A percentile compares a stretch with the other conserved stretches of the same genome.
phyloP scores from a whole-genome alignment of 1,139 yeast species.

The Suhomyces bokatorum region DNA sequence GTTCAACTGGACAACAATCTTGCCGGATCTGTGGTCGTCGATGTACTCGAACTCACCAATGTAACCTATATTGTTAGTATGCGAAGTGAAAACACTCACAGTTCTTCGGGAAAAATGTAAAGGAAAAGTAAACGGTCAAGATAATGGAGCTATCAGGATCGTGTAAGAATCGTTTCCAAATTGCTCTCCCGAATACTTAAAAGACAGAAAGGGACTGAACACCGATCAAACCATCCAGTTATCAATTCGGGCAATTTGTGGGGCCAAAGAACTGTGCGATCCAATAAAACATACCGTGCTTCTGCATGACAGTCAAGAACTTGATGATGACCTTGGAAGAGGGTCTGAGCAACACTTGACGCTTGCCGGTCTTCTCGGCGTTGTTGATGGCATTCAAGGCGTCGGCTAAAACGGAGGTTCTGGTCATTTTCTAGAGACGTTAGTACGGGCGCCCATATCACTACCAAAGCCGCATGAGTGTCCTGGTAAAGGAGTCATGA shows the following conservation, averaged over 20 bases:
- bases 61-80: constrained; percentile 57
- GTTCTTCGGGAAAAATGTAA: constrained; percentile 44
- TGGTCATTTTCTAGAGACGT: constrained; percentile 67
- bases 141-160: constrained; percentile 43
- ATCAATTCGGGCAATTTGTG: constrained; percentile 70
- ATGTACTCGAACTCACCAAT: constrained; percentile 98
- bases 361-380: constrained; percentile 99
- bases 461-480: constrained; percentile 39
- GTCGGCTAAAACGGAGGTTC: constrained; percentile 98
- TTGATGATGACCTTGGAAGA: constrained; percentile 98
- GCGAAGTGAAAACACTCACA: constrained; percentile 4
- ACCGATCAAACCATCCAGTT: constrained; percentile 96
- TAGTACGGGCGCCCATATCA: constrained; percentile 13
- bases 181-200: constrained; percentile 92
- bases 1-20: constrained; percentile 93
- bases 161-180: constrained; percentile 79
- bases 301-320: constrained; percentile 96
- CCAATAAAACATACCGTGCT: constrained; percentile 55
- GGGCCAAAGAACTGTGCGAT: background rate
- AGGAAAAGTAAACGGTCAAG: constrained; percentile 73
- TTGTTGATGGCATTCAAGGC: constrained; percentile 98
- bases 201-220: constrained; percentile 92
- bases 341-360: constrained; percentile 98
- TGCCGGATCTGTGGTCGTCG: constrained; percentile 99
- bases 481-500: constrained; percentile 39